These are phyloP conservation scores for Globisporangium cederbergense DNA, from an alignment of 352 stramenopile species.

Conservation along the genomic window DNA sequence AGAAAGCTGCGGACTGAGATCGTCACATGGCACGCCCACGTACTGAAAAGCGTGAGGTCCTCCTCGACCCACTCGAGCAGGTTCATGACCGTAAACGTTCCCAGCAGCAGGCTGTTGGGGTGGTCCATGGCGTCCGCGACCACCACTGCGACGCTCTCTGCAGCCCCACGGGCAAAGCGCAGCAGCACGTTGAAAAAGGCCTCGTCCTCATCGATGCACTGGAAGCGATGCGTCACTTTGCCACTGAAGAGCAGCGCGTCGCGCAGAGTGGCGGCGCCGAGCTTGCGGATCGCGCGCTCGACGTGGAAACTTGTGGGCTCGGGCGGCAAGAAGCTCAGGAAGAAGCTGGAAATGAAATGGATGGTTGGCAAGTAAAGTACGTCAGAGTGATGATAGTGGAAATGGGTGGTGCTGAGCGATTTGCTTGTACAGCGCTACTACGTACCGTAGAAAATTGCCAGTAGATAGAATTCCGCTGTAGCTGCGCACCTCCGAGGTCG, in stretches of 20 bases:
- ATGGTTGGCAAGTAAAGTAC: neutral
- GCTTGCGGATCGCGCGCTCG: constrained; percentile 34
- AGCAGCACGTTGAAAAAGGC: constrained; percentile 56
- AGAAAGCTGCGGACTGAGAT: neutral
- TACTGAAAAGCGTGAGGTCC: constrained; percentile 59
- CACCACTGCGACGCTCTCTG: constrained; percentile 36
- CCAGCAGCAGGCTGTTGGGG: constrained; percentile 29
- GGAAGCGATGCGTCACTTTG: constrained; percentile 20
- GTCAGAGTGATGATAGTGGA: neutral
- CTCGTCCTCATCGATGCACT: constrained; percentile 42
- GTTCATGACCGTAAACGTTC: constrained; percentile 36
- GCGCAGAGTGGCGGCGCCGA: constrained; percentile 28
- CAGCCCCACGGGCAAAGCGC: constrained; percentile 40
- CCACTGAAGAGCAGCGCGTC: constrained; percentile 30
- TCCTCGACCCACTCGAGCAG: constrained; percentile 52
- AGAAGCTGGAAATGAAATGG: constrained; percentile 22
- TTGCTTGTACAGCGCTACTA: neutral
- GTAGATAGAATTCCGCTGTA: constrained; percentile 33
- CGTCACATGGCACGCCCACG: neutral
- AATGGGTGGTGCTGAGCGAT: neutral
- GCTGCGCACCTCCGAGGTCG: constrained; percentile 11
- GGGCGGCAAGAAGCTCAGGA: constrained; percentile 26
- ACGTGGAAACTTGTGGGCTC: constrained; percentile 40
- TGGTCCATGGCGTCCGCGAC: constrained; percentile 24
- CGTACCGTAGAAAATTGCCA: constrained; percentile 42